Evolutionary conservation across 169 alveolate genomes (phyloP).

Genomic region (Eimeria acervulina): DNA sequence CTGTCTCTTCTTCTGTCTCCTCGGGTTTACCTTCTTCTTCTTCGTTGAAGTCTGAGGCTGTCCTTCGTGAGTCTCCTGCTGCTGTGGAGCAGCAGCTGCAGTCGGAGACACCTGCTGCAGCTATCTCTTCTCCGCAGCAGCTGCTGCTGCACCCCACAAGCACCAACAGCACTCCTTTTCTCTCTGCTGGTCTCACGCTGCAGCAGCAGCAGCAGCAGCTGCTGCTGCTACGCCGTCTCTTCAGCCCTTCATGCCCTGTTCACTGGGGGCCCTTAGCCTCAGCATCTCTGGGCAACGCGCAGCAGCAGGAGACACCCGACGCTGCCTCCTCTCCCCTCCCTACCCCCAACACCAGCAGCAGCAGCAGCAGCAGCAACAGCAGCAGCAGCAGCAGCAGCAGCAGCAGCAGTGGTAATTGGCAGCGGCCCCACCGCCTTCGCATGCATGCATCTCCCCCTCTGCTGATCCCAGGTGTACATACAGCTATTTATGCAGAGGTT

Average conservation of each 20-base stretch:
- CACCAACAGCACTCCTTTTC: too few relatives aligned
- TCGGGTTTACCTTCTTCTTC: neutral
- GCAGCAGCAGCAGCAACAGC: constrained; percentile 34
- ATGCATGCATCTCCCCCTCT: constrained; percentile 3
- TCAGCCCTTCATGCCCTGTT: constrained; percentile 5
- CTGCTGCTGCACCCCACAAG: too few relatives aligned
- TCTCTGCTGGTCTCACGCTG: neutral
- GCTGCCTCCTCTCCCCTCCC: too few relatives aligned
- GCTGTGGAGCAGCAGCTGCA: neutral
- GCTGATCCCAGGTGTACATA: neutral
- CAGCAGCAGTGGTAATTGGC: neutral
- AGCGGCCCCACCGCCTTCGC: constrained; percentile 25
- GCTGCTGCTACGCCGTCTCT: constrained; percentile 7
- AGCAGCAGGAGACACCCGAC: too few relatives aligned
- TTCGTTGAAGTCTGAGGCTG: neutral
- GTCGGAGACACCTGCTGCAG: neutral
- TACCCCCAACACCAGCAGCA: too few relatives aligned
- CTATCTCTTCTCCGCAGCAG: too few relatives aligned
- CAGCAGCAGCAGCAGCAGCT: neutral
- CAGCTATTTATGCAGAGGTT: neutral
- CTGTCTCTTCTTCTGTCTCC: neutral
- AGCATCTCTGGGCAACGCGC: too few relatives aligned
- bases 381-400: constrained; percentile 25
- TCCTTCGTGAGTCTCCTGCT: neutral
- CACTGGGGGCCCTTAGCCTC: constrained; percentile 31